Percentiles rank a stretch among this genome's conserved stretches.
These are phyloP conservation scores for Hordeum marinum DNA, from an alignment of 176 grass and related monocot genomes.

Conservation along the genomic window DNA sequence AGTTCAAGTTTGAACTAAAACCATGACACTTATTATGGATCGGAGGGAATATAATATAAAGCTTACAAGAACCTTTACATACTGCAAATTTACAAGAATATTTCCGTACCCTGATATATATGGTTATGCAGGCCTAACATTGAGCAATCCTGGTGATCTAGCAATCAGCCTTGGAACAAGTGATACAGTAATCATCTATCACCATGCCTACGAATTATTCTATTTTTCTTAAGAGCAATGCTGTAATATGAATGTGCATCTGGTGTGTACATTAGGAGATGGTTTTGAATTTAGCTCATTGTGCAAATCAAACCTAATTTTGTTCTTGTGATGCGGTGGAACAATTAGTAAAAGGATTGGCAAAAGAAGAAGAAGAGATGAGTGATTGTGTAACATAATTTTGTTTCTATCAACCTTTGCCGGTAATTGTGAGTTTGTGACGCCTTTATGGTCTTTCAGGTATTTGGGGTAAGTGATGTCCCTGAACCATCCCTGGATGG, in stretches of 20 bases:
- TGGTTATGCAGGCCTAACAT: conserved; percentile 49
- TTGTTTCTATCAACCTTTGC: neutral
- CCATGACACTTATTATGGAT: too few species aligned
- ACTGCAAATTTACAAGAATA: neutral
- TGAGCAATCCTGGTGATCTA: conserved; percentile 80
- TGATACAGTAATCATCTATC: conserved; percentile 72
- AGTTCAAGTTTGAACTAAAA: too few species aligned
- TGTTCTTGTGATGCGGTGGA: neutral
- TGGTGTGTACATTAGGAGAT: neutral
- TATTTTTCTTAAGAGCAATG: neutral
- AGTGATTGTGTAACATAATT: neutral
- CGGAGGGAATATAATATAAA: neutral
- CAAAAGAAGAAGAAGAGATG: too few species aligned
- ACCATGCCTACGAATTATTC: neutral
- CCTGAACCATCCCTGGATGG: conserved; percentile 50
- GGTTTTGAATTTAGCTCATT: neutral
- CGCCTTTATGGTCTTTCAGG: conserved; percentile 38
- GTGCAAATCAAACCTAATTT: neutral
- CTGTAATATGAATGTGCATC: neutral
- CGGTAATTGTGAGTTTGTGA: neutral
- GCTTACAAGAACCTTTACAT: neutral
- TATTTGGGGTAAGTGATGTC: conserved; percentile 45
- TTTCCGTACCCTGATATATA: neutral
- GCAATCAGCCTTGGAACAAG: conserved; percentile 94
- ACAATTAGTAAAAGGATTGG: neutral